phyloP scores from a whole-genome alignment of 2,329 filamentous ascomycete genomes.

The Botrytis tulipae region DNA sequence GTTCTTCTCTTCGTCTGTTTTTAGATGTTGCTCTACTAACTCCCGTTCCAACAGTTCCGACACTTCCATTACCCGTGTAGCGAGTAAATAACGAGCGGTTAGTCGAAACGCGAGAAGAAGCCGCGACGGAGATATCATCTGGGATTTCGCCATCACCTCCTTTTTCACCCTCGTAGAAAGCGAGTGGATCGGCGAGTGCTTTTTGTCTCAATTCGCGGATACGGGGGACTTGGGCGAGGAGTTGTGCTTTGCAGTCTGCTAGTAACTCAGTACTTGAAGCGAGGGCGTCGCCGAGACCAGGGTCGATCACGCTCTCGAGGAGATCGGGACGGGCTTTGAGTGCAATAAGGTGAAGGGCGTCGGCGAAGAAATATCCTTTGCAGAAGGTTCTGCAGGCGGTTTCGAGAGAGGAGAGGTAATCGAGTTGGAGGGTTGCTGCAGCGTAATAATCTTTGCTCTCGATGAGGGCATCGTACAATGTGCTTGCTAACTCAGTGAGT shows the following conservation, averaged over 20 bases:
- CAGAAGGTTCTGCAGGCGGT: conserved; percentile 75
- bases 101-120: conserved; percentile 75
- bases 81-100: conserved; percentile 87
- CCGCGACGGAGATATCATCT: conserved; percentile 88
- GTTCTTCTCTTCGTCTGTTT: conserved; percentile 85
- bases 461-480: conserved; percentile 73
- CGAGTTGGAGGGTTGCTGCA: conserved; percentile 76
- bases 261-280: conserved; percentile 84
- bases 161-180: conserved; percentile 81
- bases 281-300: conserved; percentile 76
- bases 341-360: conserved; percentile 75
- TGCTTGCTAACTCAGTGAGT: conserved; percentile 65
- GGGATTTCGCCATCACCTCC: conserved; percentile 67
- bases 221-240: conserved; percentile 80
- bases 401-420: conserved; percentile 73
- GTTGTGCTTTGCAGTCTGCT: conserved; percentile 85
- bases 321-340: conserved; percentile 60
- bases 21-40: conserved; percentile 79
- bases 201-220: conserved; percentile 78
- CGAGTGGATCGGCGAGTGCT: conserved; percentile 79
- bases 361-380: conserved; percentile 81
- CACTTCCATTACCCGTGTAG: conserved; percentile 67
- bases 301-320: conserved; percentile 67
- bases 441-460: conserved; percentile 82
- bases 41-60: conserved; percentile 65